phyloP scores from a whole-genome alignment of 169 alveolate species.

The Toxoplasma gondii region DNA sequence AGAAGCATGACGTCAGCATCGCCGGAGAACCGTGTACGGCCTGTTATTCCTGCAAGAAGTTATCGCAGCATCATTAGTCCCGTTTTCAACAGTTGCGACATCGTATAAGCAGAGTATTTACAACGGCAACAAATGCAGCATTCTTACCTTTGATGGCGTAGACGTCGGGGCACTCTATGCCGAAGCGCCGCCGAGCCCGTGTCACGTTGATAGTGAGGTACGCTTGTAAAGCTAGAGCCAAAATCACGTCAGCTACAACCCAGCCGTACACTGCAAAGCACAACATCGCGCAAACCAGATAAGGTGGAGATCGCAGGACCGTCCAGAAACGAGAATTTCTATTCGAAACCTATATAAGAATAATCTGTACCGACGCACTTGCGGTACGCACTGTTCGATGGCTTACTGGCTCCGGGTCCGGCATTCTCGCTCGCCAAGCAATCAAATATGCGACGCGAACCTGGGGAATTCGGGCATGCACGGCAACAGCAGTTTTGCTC shows the following conservation, averaged over 20 bases:
- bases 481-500: neutral
- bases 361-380: neutral
- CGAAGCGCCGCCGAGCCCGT: slow-evolving; percentile 30
- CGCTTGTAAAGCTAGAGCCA: slow-evolving; percentile 18
- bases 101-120: neutral
- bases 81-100: neutral
- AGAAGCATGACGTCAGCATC: slow-evolving; percentile 25
- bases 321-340: neutral
- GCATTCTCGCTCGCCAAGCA: slow-evolving; percentile 15
- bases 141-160: slow-evolving; percentile 44
- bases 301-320: neutral
- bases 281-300: neutral
- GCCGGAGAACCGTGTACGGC: neutral
- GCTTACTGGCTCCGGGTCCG: slow-evolving; percentile 22
- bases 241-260: slow-evolving; percentile 11
- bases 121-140: neutral
- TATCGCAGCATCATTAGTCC: neutral
- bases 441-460: neutral
- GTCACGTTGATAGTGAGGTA: slow-evolving; percentile 4
- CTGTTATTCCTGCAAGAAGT: slow-evolving; percentile 33
- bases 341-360: neutral
- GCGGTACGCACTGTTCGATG: neutral
- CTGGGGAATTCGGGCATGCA: neutral
- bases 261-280: slow-evolving; percentile 28
- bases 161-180: slow-evolving; percentile 34